Evolutionary conservation across 257 asterid genomes (phyloP).

Genomic region (Prunella vulgaris): DNA sequence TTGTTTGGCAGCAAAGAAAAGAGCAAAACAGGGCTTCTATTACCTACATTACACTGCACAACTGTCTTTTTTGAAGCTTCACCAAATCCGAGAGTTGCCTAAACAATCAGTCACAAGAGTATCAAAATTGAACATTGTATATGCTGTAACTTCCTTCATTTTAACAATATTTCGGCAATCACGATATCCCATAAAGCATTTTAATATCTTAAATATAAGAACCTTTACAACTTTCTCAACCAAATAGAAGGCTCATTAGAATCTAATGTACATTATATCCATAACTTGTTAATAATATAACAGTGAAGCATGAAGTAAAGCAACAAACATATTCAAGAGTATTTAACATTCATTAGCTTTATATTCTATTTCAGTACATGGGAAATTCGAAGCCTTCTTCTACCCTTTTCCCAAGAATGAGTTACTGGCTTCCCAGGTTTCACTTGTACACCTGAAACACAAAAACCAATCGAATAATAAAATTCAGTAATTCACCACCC

Average conservation of each 20-base stretch:
- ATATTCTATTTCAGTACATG: constrained; percentile 40
- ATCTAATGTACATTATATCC: background rate
- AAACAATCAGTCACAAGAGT: constrained; percentile 19
- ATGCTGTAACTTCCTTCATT: background rate
- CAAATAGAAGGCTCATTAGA: background rate
- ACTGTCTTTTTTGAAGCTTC: constrained; percentile 36
- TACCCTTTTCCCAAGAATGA: constrained; percentile 43
- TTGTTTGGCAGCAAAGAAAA: constrained; percentile 59
- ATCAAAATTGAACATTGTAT: too few relatives aligned
- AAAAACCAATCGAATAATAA: background rate
- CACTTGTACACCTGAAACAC: constrained; percentile 59
- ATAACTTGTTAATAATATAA: background rate
- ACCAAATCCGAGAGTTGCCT: constrained; percentile 86
- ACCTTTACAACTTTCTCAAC: background rate
- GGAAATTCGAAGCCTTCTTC: constrained; percentile 74
- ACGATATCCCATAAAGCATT: background rate
- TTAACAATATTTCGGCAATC: background rate
- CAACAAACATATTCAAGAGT: background rate
- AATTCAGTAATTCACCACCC: background rate
- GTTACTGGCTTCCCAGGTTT: constrained; percentile 65
- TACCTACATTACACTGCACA: constrained; percentile 83
- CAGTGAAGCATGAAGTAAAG: background rate
- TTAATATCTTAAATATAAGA: background rate
- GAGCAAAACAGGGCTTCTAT: constrained; percentile 55
- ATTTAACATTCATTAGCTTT: background rate